These are phyloP conservation scores for Lathyrus tuberosus DNA, from an alignment of 306 rosid genomes.

Conservation along the genomic window DNA sequence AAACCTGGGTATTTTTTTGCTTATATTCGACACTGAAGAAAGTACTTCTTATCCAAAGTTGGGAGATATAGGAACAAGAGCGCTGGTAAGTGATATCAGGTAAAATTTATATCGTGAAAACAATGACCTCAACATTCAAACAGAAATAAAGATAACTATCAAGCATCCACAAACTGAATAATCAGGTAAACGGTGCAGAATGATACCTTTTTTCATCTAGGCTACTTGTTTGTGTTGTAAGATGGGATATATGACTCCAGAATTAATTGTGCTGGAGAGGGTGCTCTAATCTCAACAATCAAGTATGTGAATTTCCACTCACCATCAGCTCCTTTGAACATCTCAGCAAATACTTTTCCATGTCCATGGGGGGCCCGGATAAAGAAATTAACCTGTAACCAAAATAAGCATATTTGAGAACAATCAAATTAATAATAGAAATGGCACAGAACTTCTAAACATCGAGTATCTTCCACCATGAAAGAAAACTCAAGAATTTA, in stretches of 20 bases:
- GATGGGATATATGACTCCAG: constrained; percentile 90
- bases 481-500: neutral
- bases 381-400: constrained; percentile 77
- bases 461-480: constrained; percentile 30
- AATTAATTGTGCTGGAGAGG: constrained; percentile 75
- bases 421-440: constrained; percentile 14
- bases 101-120: constrained; percentile 32
- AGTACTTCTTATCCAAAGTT: constrained; percentile 16
- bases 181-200: constrained; percentile 41
- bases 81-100: constrained; percentile 13
- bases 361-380: constrained; percentile 91
- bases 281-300: constrained; percentile 81
- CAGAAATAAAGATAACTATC: constrained; percentile 36
- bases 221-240: constrained; percentile 44
- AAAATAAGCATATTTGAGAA: constrained; percentile 28
- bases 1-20: neutral
- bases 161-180: constrained; percentile 39
- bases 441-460: constrained; percentile 16
- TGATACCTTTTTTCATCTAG: constrained; percentile 42
- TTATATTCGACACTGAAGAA: neutral
- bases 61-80: neutral
- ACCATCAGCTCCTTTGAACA: constrained; percentile 81
- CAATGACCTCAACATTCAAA: constrained; percentile 23
- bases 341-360: constrained; percentile 83
- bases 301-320: constrained; percentile 86